Evolutionary conservation across 441 rosid genomes (phyloP).

Genomic region (Adansonia gregorii): DNA sequence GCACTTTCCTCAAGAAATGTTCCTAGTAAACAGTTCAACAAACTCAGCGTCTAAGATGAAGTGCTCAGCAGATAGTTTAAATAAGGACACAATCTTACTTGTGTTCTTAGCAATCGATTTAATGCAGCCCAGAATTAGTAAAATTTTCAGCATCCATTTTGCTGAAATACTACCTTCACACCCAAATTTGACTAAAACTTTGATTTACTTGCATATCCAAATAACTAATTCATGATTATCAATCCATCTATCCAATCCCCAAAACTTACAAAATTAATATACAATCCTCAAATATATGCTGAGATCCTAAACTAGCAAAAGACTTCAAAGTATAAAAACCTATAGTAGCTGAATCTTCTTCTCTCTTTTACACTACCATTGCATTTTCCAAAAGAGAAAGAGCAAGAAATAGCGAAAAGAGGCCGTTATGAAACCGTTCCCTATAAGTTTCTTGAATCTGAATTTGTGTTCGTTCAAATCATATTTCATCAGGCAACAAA

Average conservation of each 20-base stretch:
- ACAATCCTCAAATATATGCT: conserved; percentile 63
- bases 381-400: conserved; percentile 32
- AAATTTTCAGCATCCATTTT: background rate
- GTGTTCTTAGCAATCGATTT: background rate
- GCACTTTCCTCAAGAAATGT: too few species aligned
- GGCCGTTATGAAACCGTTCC: conserved; percentile 16
- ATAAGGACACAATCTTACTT: background rate
- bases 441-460: background rate
- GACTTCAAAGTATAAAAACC: conserved; percentile 61
- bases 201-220: conserved; percentile 48
- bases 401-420: conserved; percentile 43
- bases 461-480: background rate
- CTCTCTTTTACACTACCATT: conserved; percentile 60
- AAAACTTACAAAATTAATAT: conserved; percentile 80
- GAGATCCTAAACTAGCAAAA: conserved; percentile 64
- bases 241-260: conserved; percentile 66
- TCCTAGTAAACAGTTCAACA: background rate
- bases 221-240: conserved; percentile 40
- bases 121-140: background rate
- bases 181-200: conserved; percentile 22
- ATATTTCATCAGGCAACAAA: conserved; percentile 66
- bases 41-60: background rate
- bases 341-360: conserved; percentile 57
- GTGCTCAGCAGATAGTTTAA: background rate
- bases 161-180: background rate